Evolutionary conservation across 2,329 filamentous ascomycete genomes (phyloP).

Genomic region (Diplodia intermedia): DNA sequence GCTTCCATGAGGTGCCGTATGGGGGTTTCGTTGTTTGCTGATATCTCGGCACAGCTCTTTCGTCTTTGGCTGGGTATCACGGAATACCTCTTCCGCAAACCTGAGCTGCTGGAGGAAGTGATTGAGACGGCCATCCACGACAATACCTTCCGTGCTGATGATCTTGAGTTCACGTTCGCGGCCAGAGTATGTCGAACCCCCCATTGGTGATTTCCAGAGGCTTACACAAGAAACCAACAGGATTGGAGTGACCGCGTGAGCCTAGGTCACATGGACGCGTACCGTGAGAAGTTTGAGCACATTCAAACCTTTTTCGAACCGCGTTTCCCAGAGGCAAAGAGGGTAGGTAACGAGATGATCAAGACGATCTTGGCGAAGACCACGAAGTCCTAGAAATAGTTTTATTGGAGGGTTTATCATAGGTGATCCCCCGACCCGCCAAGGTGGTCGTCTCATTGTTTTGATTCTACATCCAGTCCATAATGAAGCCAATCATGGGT

Average conservation of each 20-base stretch:
- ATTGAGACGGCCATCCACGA: constrained; percentile 87
- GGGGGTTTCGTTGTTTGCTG: constrained; percentile 22
- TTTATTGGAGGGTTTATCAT: constrained; percentile 7
- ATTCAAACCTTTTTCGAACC: constrained; percentile 93
- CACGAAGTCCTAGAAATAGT: constrained; percentile 33
- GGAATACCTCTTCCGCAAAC: constrained; percentile 90
- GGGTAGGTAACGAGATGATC: constrained; percentile 95
- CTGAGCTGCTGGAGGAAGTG: constrained; percentile 79
- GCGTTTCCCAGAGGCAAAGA: constrained; percentile 83
- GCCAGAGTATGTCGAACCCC: constrained; percentile 65
- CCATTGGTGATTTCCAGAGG: constrained; percentile 7
- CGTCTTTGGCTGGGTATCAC: constrained; percentile 96
- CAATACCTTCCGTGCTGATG: constrained; percentile 90
- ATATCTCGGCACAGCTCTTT: constrained; percentile 68
- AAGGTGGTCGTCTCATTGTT: background rate
- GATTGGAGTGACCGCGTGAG: constrained; percentile 95
- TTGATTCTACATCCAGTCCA: constrained; percentile 9
- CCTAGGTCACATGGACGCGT: constrained; percentile 90
- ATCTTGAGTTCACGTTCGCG: constrained; percentile 97
- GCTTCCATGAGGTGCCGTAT: background rate
- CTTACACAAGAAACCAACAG: constrained; percentile 42
- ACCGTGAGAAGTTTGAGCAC: constrained; percentile 86
- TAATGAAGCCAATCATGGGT: constrained; percentile 30
- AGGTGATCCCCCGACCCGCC: background rate
- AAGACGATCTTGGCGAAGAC: constrained; percentile 89